Evolutionary conservation across 345 rosid species (phyloP), one percentile per base, ranked within the genome.

Genomic region (Salix exigua): DNA sequence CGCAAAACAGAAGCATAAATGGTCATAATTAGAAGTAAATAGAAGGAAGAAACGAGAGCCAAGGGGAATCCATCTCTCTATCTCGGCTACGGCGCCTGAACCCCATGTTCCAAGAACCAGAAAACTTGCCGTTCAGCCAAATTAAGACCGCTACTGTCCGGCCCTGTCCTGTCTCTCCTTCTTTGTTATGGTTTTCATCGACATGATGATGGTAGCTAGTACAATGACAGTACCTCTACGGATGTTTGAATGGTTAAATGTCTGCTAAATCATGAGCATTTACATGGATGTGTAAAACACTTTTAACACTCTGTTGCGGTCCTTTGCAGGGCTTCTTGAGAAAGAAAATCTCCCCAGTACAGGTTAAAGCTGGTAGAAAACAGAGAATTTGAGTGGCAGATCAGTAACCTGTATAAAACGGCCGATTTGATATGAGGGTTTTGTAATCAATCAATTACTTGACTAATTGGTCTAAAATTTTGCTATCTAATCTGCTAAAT

Each of bases 51-150:
- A 19, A 70, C 30, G 73, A 70, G 73, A 10, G 40, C 12, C 23
- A 30, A n/a, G 12, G 3, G 60, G 37, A 9, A 21, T 28, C 4
- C 14, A 21, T 16, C 14, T 2, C 18, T 51, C 73, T 11, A 72
- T 48, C 25, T 58, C 10, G n/a, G 25, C 60, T 26, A 69, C 2
- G n/a, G 26, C 9, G 60, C 35, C 37, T 26, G 38, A 17, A 28
- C 42, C 71, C 71, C 82, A 63, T 37, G 78, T 69, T 79, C 75
- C 51, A 63, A 62, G 82, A 75, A 66, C 53, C 40, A 48, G 71
- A 80, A 26, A 62, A 66, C 46, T 19, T 66, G 69, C 33, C 33
- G 4, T 31, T 31, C 33, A 31, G 5, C 33, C 33, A 31, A 31
- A 31, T 31, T 14, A 37, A 70, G 58, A 71, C 79, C 51, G 78